Percentiles rank a stretch among this genome's conserved stretches.
Evolutionary conservation across 768 basidiomycete genomes (phyloP).

Genomic region (Zangia roseola): DNA sequence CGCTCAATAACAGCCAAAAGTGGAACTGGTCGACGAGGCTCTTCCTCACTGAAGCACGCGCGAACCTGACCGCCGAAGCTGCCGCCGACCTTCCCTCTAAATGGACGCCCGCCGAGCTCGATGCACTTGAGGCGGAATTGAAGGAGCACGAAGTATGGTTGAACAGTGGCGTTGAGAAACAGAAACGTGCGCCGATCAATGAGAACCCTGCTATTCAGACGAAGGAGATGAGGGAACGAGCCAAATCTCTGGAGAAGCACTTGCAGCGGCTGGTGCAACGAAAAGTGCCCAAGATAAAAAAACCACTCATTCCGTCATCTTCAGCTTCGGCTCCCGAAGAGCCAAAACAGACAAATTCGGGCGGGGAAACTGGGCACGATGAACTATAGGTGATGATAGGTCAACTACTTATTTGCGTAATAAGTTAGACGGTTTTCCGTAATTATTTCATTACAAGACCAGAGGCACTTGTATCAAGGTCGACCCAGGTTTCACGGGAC

Average conservation of each 20-base stretch:
- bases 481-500: no score
- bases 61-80: conserved; percentile 69
- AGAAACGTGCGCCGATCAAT: conserved; percentile 68
- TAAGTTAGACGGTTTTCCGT: conserved; percentile 14
- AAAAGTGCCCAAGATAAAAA: conserved; percentile 65
- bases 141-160: conserved; percentile 86
- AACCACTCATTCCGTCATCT: conserved; percentile 31
- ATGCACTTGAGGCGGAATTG: conserved; percentile 70
- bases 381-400: conserved; percentile 25
- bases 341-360: conserved; percentile 11
- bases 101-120: conserved; percentile 87
- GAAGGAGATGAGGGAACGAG: conserved; percentile 80
- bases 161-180: conserved; percentile 75
- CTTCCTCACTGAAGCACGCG: conserved; percentile 81
- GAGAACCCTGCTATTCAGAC: conserved; percentile 87
- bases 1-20: conserved; percentile 79
- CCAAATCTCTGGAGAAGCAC: conserved; percentile 75
- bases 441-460: no score
- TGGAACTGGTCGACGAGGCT: conserved; percentile 84
- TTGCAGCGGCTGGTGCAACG: conserved; percentile 66
- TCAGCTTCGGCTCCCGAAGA: conserved; percentile 12
- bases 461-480: no score
- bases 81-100: conserved; percentile 63
- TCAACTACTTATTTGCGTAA: neutral
- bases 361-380: conserved; percentile 27